Evolutionary conservation across 2,329 filamentous ascomycete genomes (phyloP), one percentile per base, ranked within the genome.

Genomic region (Pseudodiploospora longispora): DNA sequence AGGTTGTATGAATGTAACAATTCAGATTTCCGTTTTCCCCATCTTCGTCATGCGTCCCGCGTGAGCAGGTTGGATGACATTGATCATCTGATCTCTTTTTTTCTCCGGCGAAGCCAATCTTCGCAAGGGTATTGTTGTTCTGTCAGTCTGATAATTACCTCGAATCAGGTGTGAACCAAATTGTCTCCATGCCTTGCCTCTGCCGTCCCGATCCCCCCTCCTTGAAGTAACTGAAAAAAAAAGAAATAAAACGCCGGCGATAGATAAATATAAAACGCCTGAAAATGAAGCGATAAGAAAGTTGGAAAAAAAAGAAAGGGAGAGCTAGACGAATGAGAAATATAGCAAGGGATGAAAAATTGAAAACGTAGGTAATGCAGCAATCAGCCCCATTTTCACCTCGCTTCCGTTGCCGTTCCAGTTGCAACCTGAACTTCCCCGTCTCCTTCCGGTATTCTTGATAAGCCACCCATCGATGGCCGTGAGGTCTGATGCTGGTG

Each of bases 381-480:
- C 19, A 31, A 8, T 29, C 7, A 28, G 38, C 10, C 19, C 29
- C 27, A 12, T 31, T 12, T 38, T 61, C 51, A 63, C 30, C 52
- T 52, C 5, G 52, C 55, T 43, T 62, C 59, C 58, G 60, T 62
- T 44, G 55, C 30, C 12, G 55, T 42, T 1, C 58, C 52, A 5
- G 58, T 27, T 38, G 56, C 40, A 34, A 55, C 43, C 12, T 59
- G 53, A 59, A 74, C 67, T 59, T 79, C 75, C 4, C 63, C 63
- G 42, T 79, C 75, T n/a, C 75, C 74, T 53, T 79, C 76, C 0
- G 74, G 74, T 42, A 79, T 79, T 31, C 74, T 67, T 3, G 74
- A 73, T 7, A 80, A 58, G 0, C 72, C 72, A 3, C 74, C 72
- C 42, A 76, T 65, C 3, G 62, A 56, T 3, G 55, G 51, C 8